Evolutionary conservation across 805 yeast genomes (phyloP).

Genomic region (Dipodascopsis uninucleata): DNA sequence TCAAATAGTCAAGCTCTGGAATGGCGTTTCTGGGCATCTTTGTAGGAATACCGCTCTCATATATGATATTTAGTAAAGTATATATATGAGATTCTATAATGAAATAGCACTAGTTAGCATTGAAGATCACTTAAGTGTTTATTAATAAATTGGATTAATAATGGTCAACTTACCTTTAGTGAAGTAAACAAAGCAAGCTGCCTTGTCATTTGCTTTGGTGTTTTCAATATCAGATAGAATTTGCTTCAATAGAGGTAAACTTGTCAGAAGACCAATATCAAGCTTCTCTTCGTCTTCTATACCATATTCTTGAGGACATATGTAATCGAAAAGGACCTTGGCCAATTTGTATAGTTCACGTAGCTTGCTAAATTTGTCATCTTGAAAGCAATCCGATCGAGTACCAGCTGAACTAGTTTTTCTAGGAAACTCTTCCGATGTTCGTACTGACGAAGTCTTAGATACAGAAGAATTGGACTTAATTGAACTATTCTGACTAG

Average conservation of each 20-base stretch:
- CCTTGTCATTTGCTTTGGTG: slow-evolving; percentile 73
- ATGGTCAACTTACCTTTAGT: slow-evolving; percentile 58
- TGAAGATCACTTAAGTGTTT: background rate
- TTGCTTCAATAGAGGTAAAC: slow-evolving; percentile 88
- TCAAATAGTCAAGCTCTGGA: slow-evolving; percentile 92
- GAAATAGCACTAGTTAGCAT: no score
- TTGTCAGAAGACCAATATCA: slow-evolving; percentile 91
- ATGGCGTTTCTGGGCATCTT: slow-evolving; percentile 90
- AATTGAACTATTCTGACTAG: slow-evolving; percentile 1
- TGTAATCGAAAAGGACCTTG: slow-evolving; percentile 83
- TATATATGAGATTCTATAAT: slow-evolving; percentile 81
- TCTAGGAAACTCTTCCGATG: slow-evolving; percentile 49
- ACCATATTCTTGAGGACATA: slow-evolving; percentile 98
- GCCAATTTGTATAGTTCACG: slow-evolving; percentile 86
- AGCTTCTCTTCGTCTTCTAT: slow-evolving; percentile 91
- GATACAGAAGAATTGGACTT: background rate
- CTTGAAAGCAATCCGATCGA: slow-evolving; percentile 15
- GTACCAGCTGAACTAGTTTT: slow-evolving; percentile 51
- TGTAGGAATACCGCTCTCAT: slow-evolving; percentile 92
- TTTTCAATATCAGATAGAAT: slow-evolving; percentile 73
- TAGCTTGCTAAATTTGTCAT: slow-evolving; percentile 41
- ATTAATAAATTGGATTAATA: background rate
- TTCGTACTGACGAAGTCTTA: slow-evolving; percentile 39
- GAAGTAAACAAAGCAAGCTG: slow-evolving; percentile 84
- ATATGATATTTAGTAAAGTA: slow-evolving; percentile 82